Conservation (phyloP, 78 protist genomes). For the Diacronema lutheri region DNA sequence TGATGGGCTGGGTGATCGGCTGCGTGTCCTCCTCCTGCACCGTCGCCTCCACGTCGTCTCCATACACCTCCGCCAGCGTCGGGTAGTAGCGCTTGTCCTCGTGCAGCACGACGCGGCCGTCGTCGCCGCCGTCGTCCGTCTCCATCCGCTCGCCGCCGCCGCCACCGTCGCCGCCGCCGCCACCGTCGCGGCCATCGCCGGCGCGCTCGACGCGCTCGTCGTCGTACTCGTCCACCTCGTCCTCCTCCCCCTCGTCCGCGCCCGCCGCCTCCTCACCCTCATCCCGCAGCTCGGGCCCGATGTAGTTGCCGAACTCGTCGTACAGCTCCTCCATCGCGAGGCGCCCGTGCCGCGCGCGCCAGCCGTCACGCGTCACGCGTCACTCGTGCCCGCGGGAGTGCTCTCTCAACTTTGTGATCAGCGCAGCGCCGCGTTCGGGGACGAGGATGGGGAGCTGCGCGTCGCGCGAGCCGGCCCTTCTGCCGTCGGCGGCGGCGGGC, state of each 20-base stretch:
- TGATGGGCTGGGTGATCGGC: constrained; percentile 89
- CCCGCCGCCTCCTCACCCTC: no score
- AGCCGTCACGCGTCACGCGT: no score
- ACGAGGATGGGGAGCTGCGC: no score
- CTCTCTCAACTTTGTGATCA: no score
- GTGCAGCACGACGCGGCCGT: constrained; percentile 70
- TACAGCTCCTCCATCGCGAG: constrained; percentile 46
- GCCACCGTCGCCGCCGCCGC: not conserved
- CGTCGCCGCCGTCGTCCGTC: not conserved
- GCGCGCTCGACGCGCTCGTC: no score
- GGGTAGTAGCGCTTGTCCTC: constrained; percentile 98
- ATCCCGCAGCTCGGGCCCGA: constrained; percentile 90
- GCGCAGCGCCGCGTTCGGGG: no score
- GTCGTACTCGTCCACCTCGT: constrained; percentile 30
- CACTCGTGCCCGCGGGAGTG: no score
- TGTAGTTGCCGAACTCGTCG: constrained; percentile 96
- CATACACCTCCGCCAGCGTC: constrained; percentile 82
- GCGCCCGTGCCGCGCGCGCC: not conserved
- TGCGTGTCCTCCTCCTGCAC: constrained; percentile 98
- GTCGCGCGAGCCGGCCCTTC: no score
- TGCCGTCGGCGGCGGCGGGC: no score
- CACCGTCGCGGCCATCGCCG: no score
- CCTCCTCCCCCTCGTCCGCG: constrained; percentile 61
- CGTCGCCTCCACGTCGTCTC: constrained; percentile 73
- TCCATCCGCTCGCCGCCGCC: not conserved